Conservation (phyloP, 2,329 filamentous ascomycete species). For the Scopulariopsis brevicaulis region DNA sequence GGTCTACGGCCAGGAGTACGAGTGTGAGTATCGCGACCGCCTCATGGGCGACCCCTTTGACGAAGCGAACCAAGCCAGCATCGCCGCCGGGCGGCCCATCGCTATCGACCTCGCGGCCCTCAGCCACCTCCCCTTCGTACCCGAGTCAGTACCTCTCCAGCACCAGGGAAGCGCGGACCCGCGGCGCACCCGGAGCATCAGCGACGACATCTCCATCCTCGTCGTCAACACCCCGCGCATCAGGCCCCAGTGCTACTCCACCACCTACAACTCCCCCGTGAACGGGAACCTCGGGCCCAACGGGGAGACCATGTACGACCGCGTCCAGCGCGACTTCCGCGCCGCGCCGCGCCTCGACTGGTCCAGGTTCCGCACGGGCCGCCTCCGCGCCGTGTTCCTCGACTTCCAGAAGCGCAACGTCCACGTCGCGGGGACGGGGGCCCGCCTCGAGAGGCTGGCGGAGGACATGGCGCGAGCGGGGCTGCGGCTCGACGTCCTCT, state of each 20-base stretch:
- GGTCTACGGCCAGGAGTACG: background rate
- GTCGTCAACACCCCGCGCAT: background rate
- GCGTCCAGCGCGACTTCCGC: background rate
- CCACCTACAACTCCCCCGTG: too few relatives aligned
- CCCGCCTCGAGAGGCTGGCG: background rate
- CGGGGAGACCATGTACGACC: too few relatives aligned
- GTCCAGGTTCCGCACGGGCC: background rate
- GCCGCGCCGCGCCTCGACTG: background rate
- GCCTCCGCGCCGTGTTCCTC: conserved; percentile 3
- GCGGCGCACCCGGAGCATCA: background rate
- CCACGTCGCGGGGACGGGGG: background rate
- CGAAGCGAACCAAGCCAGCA: background rate
- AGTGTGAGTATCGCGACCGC: background rate
- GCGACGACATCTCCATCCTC: background rate
- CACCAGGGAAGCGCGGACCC: background rate
- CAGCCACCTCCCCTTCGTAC: background rate
- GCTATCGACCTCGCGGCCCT: background rate
- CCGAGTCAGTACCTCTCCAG: background rate
- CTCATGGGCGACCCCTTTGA: background rate
- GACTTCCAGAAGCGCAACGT: background rate
- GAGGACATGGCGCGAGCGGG: background rate
- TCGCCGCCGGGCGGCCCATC: background rate
- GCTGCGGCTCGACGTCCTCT: background rate
- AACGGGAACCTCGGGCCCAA: too few relatives aligned
- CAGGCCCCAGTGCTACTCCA: background rate